Percentiles rank a stretch among this genome's conserved stretches.
Evolutionary conservation across 371 early-diverging fungal genomes (phyloP).

Genomic region (Dichotomocladium elegans): DNA sequence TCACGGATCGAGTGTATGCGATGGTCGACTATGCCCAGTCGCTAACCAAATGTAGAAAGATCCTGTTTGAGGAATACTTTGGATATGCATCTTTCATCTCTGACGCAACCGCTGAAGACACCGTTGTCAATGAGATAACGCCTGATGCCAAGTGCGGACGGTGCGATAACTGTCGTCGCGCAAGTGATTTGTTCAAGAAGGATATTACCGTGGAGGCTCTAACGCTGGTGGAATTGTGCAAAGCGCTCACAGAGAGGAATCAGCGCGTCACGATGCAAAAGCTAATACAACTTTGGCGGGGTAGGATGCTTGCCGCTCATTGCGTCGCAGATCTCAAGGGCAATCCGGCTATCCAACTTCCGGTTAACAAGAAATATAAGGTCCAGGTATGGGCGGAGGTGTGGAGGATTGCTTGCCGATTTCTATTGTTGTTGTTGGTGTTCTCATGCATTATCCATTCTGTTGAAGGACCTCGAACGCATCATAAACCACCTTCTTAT

Average conservation of each 20-base stretch:
- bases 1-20: too few relatives aligned
- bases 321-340: constrained; percentile 29
- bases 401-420: neutral
- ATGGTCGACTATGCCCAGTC: constrained; percentile 70
- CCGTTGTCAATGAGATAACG: constrained; percentile 25
- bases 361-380: constrained; percentile 25
- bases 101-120: constrained; percentile 11
- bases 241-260: constrained; percentile 23
- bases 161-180: constrained; percentile 52
- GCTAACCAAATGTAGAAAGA: constrained; percentile 59
- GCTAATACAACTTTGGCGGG: constrained; percentile 45
- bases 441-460: neutral
- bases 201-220: constrained; percentile 35
- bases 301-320: constrained; percentile 32
- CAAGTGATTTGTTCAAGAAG: constrained; percentile 9
- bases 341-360: constrained; percentile 25
- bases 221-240: constrained; percentile 42
- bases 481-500: constrained; percentile 49
- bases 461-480: constrained; percentile 41
- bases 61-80: constrained; percentile 64
- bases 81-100: constrained; percentile 24
- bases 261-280: constrained; percentile 53
- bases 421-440: neutral
- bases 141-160: constrained; percentile 41
- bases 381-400: constrained; percentile 13